Evolutionary conservation across 2,329 filamentous ascomycete genomes (phyloP).

Genomic region (Paracoccidioides lutzii): DNA sequence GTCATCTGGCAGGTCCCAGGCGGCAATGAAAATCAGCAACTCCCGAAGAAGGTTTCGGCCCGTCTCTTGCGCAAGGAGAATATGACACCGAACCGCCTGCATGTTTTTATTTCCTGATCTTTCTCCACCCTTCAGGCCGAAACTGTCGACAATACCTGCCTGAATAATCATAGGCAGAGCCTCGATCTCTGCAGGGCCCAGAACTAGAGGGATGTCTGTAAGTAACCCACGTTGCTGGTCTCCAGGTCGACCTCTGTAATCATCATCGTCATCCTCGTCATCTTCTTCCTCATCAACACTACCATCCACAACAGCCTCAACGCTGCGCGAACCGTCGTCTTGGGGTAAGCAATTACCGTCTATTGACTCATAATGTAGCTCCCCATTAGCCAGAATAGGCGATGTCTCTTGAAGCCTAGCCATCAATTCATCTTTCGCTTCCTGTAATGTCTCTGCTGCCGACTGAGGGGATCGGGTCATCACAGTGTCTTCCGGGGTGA

Average conservation of each 20-base stretch:
- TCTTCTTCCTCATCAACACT: conserved; percentile 38
- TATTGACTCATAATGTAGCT: conserved; percentile 30
- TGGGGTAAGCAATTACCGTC: conserved; percentile 29
- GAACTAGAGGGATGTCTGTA: conserved; percentile 85
- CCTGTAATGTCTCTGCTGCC: conserved; percentile 38
- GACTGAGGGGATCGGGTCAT: conserved; percentile 37
- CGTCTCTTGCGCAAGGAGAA: conserved; percentile 78
- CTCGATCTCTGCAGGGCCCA: conserved; percentile 91
- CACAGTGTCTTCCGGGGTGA: conserved; percentile 34
- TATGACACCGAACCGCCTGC: conserved; percentile 79
- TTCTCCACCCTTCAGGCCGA: conserved; percentile 53
- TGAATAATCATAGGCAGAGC: conserved; percentile 96
- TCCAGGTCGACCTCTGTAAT: conserved; percentile 38
- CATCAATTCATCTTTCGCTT: conserved; percentile 40
- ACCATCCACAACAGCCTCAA: conserved; percentile 32
- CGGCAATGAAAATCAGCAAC: conserved; percentile 87
- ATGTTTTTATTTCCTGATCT: conserved; percentile 56
- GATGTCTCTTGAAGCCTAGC: conserved; percentile 35
- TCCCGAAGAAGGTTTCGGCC: conserved; percentile 81
- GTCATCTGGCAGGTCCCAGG: conserved; percentile 89
- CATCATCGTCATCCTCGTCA: conserved; percentile 40
- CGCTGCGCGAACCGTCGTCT: conserved; percentile 31
- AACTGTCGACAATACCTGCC: conserved; percentile 78
- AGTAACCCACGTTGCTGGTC: conserved; percentile 59
- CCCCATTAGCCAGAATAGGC: conserved; percentile 27